Conservation (phyloP, 805 yeast genomes). For the Saccharomycopsis fermentans region DNA sequence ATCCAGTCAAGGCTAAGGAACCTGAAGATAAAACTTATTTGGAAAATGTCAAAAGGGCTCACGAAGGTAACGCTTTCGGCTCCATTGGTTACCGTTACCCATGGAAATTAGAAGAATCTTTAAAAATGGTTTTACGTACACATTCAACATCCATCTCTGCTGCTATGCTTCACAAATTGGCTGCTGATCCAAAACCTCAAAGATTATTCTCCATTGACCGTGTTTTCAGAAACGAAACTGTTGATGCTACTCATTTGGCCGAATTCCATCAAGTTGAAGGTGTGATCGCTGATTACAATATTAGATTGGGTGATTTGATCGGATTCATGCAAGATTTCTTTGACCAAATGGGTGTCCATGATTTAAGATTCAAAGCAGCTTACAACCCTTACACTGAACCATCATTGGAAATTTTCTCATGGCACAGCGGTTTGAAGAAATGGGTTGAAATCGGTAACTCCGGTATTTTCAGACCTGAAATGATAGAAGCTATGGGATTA, state of each 20-base stretch:
- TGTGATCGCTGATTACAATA: constrained; percentile 91
- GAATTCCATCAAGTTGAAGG: constrained; percentile 99
- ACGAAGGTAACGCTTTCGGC: constrained; percentile 82
- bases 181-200: constrained; percentile 78
- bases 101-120: constrained; percentile 87
- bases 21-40: constrained; percentile 78
- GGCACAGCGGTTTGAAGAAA: constrained; percentile 86
- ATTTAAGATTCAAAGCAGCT: constrained; percentile 95
- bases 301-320: constrained; percentile 91
- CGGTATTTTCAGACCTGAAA: constrained; percentile 99
- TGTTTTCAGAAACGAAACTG: constrained; percentile 99
- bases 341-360: constrained; percentile 92
- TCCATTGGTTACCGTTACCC: constrained; percentile 98
- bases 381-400: constrained; percentile 99
- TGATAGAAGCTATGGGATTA: constrained; percentile 97
- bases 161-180: constrained; percentile 75
- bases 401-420: constrained; percentile 92
- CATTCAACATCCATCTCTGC: constrained; percentile 96
- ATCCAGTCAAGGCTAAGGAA: constrained; percentile 69
- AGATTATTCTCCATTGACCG: constrained; percentile 94
- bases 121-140: constrained; percentile 88
- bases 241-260: constrained; percentile 97
- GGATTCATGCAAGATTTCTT: constrained; percentile 98
- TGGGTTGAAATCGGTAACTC: constrained; percentile 99
- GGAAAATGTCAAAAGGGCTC: constrained; percentile 72